phyloP scores from a whole-genome alignment of 2,329 filamentous ascomycete genomes.

The Lojkania enalia region DNA sequence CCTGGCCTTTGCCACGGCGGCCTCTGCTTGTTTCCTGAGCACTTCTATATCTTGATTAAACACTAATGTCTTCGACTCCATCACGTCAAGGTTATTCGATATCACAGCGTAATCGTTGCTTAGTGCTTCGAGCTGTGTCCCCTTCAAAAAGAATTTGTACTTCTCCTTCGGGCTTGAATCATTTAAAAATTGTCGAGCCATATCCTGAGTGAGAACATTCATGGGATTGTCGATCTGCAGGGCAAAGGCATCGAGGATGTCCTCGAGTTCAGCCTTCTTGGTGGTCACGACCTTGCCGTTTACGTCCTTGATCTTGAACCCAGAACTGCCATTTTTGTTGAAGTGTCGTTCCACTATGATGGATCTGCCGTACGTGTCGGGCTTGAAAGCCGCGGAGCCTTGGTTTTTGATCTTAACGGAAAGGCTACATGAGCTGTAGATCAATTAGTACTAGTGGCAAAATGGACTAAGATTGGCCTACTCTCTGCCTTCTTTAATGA shows the following conservation, averaged over 20 bases:
- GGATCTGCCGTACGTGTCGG: constrained; percentile 77
- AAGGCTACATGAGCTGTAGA: constrained; percentile 60
- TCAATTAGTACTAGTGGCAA: background rate
- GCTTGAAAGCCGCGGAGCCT: constrained; percentile 81
- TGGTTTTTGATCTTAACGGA: constrained; percentile 89
- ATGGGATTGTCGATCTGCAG: constrained; percentile 96
- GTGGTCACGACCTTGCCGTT: constrained; percentile 73
- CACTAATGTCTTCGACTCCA: constrained; percentile 64
- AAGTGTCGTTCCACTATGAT: constrained; percentile 94
- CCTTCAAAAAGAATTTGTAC: constrained; percentile 95
- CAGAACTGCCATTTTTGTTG: constrained; percentile 70
- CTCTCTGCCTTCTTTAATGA: constrained; percentile 88
- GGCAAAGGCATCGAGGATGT: constrained; percentile 90
- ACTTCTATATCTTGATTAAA: constrained; percentile 65
- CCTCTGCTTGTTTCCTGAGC: constrained; percentile 62
- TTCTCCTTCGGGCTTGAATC: constrained; percentile 80
- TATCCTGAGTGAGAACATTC: constrained; percentile 93
- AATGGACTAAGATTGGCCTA: constrained; percentile 48
- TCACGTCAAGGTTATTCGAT: constrained; percentile 75
- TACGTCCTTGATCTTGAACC: constrained; percentile 83
- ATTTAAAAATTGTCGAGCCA: constrained; percentile 90
- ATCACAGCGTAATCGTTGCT: constrained; percentile 89
- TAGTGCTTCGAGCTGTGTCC: constrained; percentile 88
- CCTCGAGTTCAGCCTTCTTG: constrained; percentile 84
- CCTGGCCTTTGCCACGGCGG: constrained; percentile 66